These are phyloP conservation scores for Gypsophila paniculata DNA, from an alignment of 179 eudicot species.

Conservation along the genomic window DNA sequence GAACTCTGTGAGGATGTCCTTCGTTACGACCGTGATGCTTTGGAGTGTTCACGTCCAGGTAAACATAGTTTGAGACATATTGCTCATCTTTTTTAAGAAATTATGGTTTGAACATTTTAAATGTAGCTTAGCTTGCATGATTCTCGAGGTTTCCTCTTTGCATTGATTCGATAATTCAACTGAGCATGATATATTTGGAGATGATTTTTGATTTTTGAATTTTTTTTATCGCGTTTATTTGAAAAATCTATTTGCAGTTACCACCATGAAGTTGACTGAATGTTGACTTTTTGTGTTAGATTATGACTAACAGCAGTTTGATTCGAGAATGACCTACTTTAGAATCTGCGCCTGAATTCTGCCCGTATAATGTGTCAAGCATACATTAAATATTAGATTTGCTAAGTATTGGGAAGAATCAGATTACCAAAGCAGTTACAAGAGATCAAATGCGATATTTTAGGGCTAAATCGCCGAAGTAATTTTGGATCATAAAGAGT, in stretches of 20 bases:
- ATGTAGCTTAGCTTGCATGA: constrained; percentile 3
- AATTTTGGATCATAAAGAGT: background rate
- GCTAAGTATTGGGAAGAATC: background rate
- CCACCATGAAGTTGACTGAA: background rate
- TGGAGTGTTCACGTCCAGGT: constrained; percentile 62
- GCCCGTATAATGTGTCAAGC: background rate
- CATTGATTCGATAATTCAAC: background rate
- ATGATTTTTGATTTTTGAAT: constrained; percentile 3
- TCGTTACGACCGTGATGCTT: constrained; percentile 52
- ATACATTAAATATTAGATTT: background rate
- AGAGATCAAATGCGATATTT: background rate
- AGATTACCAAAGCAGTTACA: background rate
- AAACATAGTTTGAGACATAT: constrained; percentile 31
- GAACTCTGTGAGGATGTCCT: constrained; percentile 72
- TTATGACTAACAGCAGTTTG: background rate
- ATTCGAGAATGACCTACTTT: background rate
- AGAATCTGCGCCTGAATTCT: background rate
- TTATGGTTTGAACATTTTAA: background rate
- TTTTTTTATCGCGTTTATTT: background rate
- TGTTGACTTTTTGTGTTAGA: background rate
- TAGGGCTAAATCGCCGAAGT: background rate
- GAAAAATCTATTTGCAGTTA: background rate
- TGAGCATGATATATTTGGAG: background rate
- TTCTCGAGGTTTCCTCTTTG: background rate
- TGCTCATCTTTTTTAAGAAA: background rate